A percentile compares a stretch with the other conserved stretches of the same genome.
Conservation (phyloP, 2,329 filamentous ascomycete genomes). For the Westerdykella aurantiaca region DNA sequence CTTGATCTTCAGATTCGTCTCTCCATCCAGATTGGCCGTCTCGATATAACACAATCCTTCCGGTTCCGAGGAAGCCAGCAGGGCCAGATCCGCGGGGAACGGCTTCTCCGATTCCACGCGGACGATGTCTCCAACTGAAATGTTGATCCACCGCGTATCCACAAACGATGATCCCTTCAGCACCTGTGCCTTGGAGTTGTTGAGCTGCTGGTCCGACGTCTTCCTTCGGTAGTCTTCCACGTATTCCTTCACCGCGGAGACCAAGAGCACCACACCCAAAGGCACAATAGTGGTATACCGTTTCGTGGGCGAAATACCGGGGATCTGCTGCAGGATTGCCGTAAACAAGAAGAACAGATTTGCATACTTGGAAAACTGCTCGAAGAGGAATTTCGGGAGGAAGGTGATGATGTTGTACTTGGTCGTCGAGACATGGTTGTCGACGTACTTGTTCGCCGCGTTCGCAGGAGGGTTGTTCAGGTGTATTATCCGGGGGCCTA, state of each 20-base stretch:
- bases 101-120: conserved; percentile 91
- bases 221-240: conserved; percentile 91
- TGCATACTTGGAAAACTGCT: conserved; percentile 98
- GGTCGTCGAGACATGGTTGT: conserved; percentile 95
- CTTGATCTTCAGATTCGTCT: conserved; percentile 98
- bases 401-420: conserved; percentile 96
- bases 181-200: conserved; percentile 78
- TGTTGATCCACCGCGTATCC: conserved; percentile 88
- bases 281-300: conserved; percentile 93
- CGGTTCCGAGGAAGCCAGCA: conserved; percentile 91
- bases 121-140: conserved; percentile 86
- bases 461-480: conserved; percentile 96
- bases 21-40: conserved; percentile 93
- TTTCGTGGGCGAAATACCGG: conserved; percentile 90
- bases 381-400: conserved; percentile 91
- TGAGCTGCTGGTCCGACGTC: conserved; percentile 77
- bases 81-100: conserved; percentile 87
- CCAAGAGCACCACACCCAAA: conserved; percentile 79
- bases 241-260: conserved; percentile 93
- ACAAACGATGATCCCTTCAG: conserved; percentile 77
- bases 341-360: conserved; percentile 99
- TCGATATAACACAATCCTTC: conserved; percentile 98
- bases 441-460: conserved; percentile 78
- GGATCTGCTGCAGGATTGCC: conserved; percentile 88
- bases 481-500: conserved; percentile 88